Evolutionary conservation across 768 basidiomycete species (phyloP), one percentile per base, ranked within the genome.

Genomic region (Dentipellis sp.): DNA sequence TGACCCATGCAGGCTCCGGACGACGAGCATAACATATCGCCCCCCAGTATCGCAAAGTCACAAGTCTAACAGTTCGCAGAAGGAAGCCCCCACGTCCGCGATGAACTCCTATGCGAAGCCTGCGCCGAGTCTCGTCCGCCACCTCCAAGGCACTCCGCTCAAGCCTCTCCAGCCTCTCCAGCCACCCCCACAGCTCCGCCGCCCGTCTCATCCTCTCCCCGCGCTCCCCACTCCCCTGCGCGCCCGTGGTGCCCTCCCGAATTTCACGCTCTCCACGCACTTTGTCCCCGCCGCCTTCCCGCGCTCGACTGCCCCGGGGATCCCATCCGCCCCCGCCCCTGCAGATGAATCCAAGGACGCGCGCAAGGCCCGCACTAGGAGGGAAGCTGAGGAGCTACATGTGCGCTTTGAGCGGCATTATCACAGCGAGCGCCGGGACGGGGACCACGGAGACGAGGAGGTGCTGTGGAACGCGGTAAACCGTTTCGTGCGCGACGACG

Each of bases 381-480:
- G 23, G 14, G 34, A 22, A n/a, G 16, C 52, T 6, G 10, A 4
- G n/a, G 61, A 60, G 37, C 46, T 62, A 4, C 14, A 48, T 16
- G 47, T 39, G 16, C 10, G 57, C 10, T 52, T 55, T 36, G 53
- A 35, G 17, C 59, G 23, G 11, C 17, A 59, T 16, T 14, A 22
- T 14, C 17, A n/a, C 17, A 14, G 17, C 8, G 17, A 49, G 48
- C 58, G 65, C 68, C 40, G 63, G 58, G n/a, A 58, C 62, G 7
- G 10, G 37, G 56, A 56, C n/a, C 56, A 42, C 21, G 17, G 38
- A 17, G 68, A 63, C 50, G 55, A 59, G 56, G 70, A 59, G 55
- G 64, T 78, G 4, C 67, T 91, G 53, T 91, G 88, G 87, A 83
- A 79, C 52, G 83, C 79, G 52, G 65, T 84, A 36, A 90, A 93